These are phyloP conservation scores for Colletotrichum abscissum DNA, from an alignment of 2,329 filamentous ascomycete species.

Conservation along the genomic window DNA sequence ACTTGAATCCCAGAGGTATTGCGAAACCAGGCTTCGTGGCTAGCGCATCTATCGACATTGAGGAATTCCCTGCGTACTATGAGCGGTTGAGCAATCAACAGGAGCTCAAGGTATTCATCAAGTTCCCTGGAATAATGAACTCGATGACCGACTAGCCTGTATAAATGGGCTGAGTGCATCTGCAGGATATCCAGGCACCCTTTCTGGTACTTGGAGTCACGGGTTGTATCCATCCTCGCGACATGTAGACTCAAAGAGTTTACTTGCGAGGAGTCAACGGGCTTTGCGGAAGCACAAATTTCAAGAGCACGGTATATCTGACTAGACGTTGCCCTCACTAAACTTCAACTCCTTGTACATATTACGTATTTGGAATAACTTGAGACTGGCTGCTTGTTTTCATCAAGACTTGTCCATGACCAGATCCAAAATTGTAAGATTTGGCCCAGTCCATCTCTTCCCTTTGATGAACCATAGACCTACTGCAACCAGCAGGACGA, in stretches of 20 bases:
- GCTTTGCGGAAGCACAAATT: too few species aligned
- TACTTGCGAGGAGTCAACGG: too few species aligned
- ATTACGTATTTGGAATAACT: not conserved
- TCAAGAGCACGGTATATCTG: too few species aligned
- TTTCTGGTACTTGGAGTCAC: not conserved
- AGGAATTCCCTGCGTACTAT: slow-evolving; percentile 4
- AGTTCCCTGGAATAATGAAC: not conserved
- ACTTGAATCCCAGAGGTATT: not conserved
- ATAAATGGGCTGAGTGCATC: not conserved
- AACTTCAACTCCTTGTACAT: too few species aligned
- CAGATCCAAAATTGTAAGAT: not conserved
- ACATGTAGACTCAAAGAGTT: too few species aligned
- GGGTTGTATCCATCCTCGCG: too few species aligned
- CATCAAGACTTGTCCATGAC: not conserved
- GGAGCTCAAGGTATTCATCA: not conserved
- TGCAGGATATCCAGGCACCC: too few species aligned
- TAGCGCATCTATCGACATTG: not conserved
- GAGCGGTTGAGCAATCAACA: not conserved
- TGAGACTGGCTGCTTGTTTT: not conserved
- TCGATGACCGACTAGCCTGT: not conserved
- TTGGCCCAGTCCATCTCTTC: slow-evolving; percentile 2
- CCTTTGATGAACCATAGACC: not conserved
- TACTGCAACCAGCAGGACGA: not conserved
- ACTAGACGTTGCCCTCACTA: too few species aligned
- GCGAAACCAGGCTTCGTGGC: not conserved